Percentiles rank a stretch among this genome's conserved stretches.
Conservation (phyloP, 768 basidiomycete genomes). For the Cubamyces sp. region DNA sequence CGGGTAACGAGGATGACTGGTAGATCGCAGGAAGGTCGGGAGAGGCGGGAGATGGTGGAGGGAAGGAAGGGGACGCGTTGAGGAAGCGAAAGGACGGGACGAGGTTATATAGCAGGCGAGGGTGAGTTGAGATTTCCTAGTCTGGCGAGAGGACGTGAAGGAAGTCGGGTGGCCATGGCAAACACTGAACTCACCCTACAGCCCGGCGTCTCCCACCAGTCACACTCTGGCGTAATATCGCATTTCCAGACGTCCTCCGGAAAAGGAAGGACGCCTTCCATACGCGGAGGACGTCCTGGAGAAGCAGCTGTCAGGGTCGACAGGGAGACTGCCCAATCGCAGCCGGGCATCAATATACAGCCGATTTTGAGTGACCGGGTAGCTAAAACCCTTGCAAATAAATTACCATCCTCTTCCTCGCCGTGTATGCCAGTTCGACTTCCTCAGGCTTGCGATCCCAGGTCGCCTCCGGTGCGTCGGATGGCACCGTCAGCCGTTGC, state of each 20-base stretch:
- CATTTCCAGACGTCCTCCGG: background rate
- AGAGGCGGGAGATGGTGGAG: slow-evolving; percentile 1
- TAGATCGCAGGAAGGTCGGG: slow-evolving; percentile 19
- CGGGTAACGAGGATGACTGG: slow-evolving; percentile 1
- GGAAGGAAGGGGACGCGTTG: slow-evolving; percentile 21
- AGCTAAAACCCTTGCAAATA: background rate
- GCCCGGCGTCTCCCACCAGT: too few relatives aligned
- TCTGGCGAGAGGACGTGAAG: slow-evolving; percentile 11
- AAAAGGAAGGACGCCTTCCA: slow-evolving; percentile 3
- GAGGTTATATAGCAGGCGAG: slow-evolving; percentile 15
- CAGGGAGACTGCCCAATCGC: background rate
- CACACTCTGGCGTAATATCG: background rate
- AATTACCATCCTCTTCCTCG: background rate
- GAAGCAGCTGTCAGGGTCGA: background rate
- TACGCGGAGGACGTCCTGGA: background rate
- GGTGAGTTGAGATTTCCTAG: background rate
- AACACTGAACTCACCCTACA: background rate
- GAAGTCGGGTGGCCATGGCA: background rate
- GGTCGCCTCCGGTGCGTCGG: slow-evolving; percentile 22
- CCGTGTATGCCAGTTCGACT: background rate
- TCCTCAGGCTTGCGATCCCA: background rate
- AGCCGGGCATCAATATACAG: slow-evolving; percentile 13
- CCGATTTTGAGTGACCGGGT: slow-evolving; percentile 14
- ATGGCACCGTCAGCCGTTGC: slow-evolving; percentile 1
- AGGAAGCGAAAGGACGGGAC: background rate